Evolutionary conservation across 2,329 filamentous ascomycete species (phyloP).

Genomic region (Daldinia sp.): DNA sequence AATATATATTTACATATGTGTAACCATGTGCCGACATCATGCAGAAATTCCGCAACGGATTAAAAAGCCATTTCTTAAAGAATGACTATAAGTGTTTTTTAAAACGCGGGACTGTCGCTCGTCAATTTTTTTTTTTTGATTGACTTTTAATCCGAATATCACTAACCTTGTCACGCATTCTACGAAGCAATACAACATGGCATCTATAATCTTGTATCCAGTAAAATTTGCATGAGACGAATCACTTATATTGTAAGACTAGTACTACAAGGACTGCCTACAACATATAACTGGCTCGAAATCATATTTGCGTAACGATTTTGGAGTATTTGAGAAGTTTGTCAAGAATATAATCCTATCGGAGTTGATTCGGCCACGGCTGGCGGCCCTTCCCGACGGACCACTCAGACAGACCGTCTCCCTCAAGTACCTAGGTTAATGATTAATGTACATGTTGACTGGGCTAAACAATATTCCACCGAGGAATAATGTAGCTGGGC

Average conservation of each 20-base stretch:
- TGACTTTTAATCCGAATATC: neutral
- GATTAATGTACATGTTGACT: neutral
- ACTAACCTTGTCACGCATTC: neutral
- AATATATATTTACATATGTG: neutral
- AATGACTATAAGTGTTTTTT: neutral
- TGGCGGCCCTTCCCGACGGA: neutral
- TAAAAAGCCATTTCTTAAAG: neutral
- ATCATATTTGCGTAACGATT: neutral
- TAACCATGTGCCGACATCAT: neutral
- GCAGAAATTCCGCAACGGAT: neutral
- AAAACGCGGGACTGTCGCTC: neutral
- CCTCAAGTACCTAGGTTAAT: neutral
- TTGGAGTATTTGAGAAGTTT: neutral
- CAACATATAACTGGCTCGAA: neutral
- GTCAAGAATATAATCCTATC: neutral
- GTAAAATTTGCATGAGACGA: neutral
- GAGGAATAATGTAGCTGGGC: neutral
- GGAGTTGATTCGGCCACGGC: conserved; percentile 6
- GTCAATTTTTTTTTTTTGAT: neutral
- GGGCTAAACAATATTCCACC: neutral
- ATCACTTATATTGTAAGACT: neutral
- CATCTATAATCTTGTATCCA: neutral
- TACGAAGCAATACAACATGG: neutral
- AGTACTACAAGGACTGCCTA: neutral
- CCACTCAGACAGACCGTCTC: neutral